These are phyloP conservation scores for Ambrosiella beaveri DNA, from an alignment of 2,329 filamentous ascomycete species.

Conservation along the genomic window DNA sequence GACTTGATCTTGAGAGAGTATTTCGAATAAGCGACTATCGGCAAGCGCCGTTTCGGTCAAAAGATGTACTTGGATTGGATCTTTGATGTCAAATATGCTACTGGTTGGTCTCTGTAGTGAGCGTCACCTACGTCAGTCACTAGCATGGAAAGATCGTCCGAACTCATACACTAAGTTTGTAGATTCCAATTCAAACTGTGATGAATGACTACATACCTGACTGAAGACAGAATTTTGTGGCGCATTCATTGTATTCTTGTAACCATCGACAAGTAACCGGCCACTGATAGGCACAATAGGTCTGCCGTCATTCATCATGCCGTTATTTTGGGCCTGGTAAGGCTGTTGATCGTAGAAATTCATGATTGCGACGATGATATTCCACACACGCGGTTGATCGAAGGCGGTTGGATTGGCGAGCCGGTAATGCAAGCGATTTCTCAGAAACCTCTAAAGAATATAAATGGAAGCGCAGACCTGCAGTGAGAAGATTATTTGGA, in stretches of 20 bases:
- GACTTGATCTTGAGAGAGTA: slow-evolving; percentile 80
- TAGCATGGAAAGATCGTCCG: neutral
- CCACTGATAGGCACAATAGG: slow-evolving; percentile 6
- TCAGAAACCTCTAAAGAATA: neutral
- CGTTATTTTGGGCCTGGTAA: neutral
- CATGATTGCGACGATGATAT: neutral
- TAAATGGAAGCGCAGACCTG: neutral
- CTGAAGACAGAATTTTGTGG: slow-evolving; percentile 4
- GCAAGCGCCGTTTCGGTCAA: slow-evolving; percentile 84
- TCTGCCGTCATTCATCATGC: neutral
- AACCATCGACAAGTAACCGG: slow-evolving; percentile 9
- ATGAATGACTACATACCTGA: slow-evolving; percentile 4
- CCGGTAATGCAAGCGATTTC: slow-evolving; percentile 2
- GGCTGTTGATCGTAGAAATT: neutral
- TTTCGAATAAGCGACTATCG: slow-evolving; percentile 71
- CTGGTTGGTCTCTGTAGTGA: slow-evolving; percentile 35
- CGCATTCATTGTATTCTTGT: slow-evolving; percentile 7
- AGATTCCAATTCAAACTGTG: neutral
- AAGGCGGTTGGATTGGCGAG: slow-evolving; percentile 1
- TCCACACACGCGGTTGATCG: neutral
- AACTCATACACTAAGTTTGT: neutral
- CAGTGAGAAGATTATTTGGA: neutral
- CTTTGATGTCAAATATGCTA: slow-evolving; percentile 42
- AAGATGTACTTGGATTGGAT: slow-evolving; percentile 71
- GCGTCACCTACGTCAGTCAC: neutral